A percentile compares a stretch with the other conserved stretches of the same genome.
Conservation (phyloP, 1,284 basidiomycete species). For the Cystobasidium sp. region DNA sequence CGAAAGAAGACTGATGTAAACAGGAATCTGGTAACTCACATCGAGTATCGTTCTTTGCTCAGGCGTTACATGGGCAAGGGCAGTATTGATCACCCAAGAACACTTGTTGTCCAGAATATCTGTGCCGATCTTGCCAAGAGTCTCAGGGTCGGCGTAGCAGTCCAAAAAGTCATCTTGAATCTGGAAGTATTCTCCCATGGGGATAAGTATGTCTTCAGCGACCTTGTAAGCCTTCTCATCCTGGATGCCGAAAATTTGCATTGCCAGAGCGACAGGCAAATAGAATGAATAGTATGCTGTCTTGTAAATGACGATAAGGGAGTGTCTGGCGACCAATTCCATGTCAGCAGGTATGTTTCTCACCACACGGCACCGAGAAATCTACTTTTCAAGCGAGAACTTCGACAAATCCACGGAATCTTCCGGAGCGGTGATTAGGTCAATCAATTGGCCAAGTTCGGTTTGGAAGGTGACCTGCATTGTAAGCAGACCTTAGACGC, state of each 20-base stretch:
- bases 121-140: conserved; percentile 95
- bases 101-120: conserved; percentile 99
- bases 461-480: conserved; percentile 86
- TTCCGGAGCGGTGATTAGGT: conserved; percentile 93
- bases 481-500: neutral
- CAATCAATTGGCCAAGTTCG: conserved; percentile 93
- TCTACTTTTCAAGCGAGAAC: conserved; percentile 79
- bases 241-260: conserved; percentile 75
- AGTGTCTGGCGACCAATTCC: conserved; percentile 66
- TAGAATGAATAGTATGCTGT: conserved; percentile 99
- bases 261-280: conserved; percentile 92
- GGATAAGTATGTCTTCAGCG: conserved; percentile 83
- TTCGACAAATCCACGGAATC: conserved; percentile 82
- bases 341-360: neutral
- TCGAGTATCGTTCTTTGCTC: conserved; percentile 65
- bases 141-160: conserved; percentile 84
- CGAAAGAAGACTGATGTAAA: neutral
- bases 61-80: conserved; percentile 71
- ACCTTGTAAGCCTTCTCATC: conserved; percentile 73
- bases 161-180: conserved; percentile 98
- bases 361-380: conserved; percentile 12
- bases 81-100: conserved; percentile 93
- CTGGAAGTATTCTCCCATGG: conserved; percentile 98
- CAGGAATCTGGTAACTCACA: conserved; percentile 53
- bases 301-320: conserved; percentile 95